These are phyloP conservation scores for Amanita inopinata DNA, from an alignment of 768 basidiomycete species.

Conservation along the genomic window DNA sequence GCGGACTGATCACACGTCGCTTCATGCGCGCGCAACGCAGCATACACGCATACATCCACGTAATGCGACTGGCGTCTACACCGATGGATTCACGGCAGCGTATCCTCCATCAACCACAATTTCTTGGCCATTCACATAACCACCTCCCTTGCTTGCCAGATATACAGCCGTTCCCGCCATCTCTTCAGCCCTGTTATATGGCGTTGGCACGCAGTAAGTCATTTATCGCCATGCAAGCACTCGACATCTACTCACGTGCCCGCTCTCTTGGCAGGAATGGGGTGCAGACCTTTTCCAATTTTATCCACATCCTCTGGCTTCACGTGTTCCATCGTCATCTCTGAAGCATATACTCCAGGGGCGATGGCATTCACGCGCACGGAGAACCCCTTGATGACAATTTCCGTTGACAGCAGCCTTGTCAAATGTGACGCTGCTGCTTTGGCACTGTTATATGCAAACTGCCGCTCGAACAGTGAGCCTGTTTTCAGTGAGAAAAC, in stretches of 20 bases:
- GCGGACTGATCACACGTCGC: neutral
- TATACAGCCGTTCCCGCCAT: slow-evolving; percentile 74
- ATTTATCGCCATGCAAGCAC: no score
- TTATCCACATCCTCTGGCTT: slow-evolving; percentile 36
- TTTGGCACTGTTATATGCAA: slow-evolving; percentile 75
- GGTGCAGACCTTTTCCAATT: slow-evolving; percentile 48
- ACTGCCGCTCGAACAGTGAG: slow-evolving; percentile 32
- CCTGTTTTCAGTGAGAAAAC: neutral
- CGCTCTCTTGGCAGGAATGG: slow-evolving; percentile 51
- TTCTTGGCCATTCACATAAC: slow-evolving; percentile 72
- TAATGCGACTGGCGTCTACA: slow-evolving; percentile 18
- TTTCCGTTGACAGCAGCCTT: slow-evolving; percentile 66
- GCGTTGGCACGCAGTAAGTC: no score
- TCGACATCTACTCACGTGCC: slow-evolving; percentile 48
- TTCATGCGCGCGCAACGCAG: neutral
- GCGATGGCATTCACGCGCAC: slow-evolving; percentile 70
- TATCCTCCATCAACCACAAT: slow-evolving; percentile 72
- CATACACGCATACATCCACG: neutral
- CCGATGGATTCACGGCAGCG: slow-evolving; percentile 60
- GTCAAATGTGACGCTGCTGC: slow-evolving; percentile 73
- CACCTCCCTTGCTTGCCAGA: slow-evolving; percentile 63
- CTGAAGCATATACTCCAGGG: slow-evolving; percentile 68
- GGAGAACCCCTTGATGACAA: slow-evolving; percentile 55
- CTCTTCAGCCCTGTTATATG: slow-evolving; percentile 58
- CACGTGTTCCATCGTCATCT: slow-evolving; percentile 57